Conservation (phyloP, 176 grass and related monocot genomes). For the Calamus simplicifolius region DNA sequence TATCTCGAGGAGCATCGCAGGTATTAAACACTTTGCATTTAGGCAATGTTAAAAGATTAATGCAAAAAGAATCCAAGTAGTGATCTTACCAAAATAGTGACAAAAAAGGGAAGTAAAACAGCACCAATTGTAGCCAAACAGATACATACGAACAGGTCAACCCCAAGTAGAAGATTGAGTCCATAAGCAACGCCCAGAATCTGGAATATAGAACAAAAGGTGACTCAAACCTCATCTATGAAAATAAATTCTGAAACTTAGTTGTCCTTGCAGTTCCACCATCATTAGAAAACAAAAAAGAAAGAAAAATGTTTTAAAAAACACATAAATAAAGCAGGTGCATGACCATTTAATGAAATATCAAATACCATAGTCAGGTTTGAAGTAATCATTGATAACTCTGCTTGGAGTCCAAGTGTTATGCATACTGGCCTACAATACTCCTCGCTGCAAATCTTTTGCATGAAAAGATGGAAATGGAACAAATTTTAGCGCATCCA, state of each 20-base stretch:
- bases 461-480: conserved; percentile 13
- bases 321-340: conserved; percentile 23
- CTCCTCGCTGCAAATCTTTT: conserved; percentile 73
- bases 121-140: conserved; percentile 49
- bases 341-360: conserved; percentile 5
- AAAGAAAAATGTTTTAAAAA: neutral
- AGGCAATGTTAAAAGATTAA: too few relatives aligned
- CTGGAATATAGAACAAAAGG: conserved; percentile 36
- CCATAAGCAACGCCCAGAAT: conserved; percentile 80
- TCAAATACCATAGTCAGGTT: conserved; percentile 74
- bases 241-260: too few relatives aligned
- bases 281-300: too few relatives aligned
- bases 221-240: too few relatives aligned
- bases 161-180: conserved; percentile 70
- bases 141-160: conserved; percentile 63
- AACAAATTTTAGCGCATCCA: conserved; percentile 13
- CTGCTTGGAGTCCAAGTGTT: conserved; percentile 67
- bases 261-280: too few relatives aligned
- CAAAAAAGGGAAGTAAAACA: conserved; percentile 63
- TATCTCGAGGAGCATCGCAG: conserved; percentile 15
- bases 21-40: conserved; percentile 7
- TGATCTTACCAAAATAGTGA: conserved; percentile 55
- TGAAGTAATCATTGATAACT: conserved; percentile 70
- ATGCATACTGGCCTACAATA: conserved; percentile 72
- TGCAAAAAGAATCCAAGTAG: neutral